Percentiles rank a stretch among this genome's conserved stretches.
Conservation (phyloP, 2,329 filamentous ascomycete species). For the Aciculosporium take region DNA sequence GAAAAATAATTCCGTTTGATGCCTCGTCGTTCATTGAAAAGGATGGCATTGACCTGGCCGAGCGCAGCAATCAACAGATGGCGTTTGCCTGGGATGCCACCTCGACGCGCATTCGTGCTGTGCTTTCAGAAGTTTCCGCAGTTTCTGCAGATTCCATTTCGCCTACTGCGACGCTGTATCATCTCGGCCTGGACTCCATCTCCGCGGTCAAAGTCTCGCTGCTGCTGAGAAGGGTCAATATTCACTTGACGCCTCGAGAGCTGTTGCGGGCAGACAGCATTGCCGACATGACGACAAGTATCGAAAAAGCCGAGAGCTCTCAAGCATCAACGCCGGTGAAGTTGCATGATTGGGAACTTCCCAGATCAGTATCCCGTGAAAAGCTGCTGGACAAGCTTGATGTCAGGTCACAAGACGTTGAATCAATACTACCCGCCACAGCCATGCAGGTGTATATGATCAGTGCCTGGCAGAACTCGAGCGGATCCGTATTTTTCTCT, state of each 20-base stretch:
- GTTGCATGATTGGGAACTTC: slow-evolving; percentile 12
- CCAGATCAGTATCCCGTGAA: slow-evolving; percentile 24
- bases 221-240: slow-evolving; percentile 47
- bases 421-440: slow-evolving; percentile 51
- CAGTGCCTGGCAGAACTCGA: slow-evolving; percentile 55
- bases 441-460: slow-evolving; percentile 75
- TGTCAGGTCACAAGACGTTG: slow-evolving; percentile 31
- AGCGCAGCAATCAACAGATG: background rate
- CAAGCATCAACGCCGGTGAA: background rate
- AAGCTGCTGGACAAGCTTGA: slow-evolving; percentile 24
- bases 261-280: slow-evolving; percentile 55
- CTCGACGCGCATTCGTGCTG: slow-evolving; percentile 27
- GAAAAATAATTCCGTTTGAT: slow-evolving; percentile 12
- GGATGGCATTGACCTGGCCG: background rate
- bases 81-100: slow-evolving; percentile 19
- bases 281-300: slow-evolving; percentile 40
- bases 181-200: slow-evolving; percentile 83
- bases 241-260: slow-evolving; percentile 54
- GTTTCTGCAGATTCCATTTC: slow-evolving; percentile 43
- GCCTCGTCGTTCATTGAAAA: background rate
- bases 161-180: slow-evolving; percentile 54
- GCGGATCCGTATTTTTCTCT: slow-evolving; percentile 57
- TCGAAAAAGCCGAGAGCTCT: background rate
- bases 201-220: slow-evolving; percentile 73
- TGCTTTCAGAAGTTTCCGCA: slow-evolving; percentile 45